A percentile compares a stretch with the other conserved stretches of the same genome.
Conservation (phyloP, 805 yeast species). For the Nakazawaea sp. region DNA sequence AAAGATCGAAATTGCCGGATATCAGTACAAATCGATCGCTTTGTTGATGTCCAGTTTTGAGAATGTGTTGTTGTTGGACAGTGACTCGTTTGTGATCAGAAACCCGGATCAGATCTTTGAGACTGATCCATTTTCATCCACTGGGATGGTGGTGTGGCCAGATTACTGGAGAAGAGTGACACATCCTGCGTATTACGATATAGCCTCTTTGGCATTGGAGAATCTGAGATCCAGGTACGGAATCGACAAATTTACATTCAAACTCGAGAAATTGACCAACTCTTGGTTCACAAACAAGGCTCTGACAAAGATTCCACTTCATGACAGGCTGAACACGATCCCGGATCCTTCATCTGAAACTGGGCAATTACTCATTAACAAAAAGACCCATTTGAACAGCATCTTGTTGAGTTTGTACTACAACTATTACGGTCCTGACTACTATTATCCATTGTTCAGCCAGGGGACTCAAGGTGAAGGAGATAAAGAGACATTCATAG, state of each 20-base stretch:
- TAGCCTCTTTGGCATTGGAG: constrained; percentile 36
- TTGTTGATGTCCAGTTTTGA: constrained; percentile 39
- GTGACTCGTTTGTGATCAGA: constrained; percentile 38
- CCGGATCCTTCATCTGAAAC: constrained; percentile 61
- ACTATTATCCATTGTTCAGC: constrained; percentile 49
- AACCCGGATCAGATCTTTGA: constrained; percentile 51
- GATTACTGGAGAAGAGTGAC: constrained; percentile 65
- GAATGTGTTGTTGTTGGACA: constrained; percentile 36
- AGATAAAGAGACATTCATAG: constrained; percentile 71
- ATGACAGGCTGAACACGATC: constrained; percentile 53
- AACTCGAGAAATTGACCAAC: neutral
- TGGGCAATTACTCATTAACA: constrained; percentile 56
- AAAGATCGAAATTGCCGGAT: constrained; percentile 21
- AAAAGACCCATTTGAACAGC: constrained; percentile 45
- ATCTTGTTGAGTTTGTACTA: constrained; percentile 51
- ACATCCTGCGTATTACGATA: constrained; percentile 49
- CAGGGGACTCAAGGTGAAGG: constrained; percentile 72
- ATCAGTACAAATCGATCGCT: constrained; percentile 31
- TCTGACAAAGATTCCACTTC: constrained; percentile 34
- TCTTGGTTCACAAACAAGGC: constrained; percentile 13
- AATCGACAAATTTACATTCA: constrained; percentile 12
- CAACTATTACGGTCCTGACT: constrained; percentile 53
- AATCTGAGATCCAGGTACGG: constrained; percentile 28
- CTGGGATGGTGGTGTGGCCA: constrained; percentile 58
- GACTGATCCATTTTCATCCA: constrained; percentile 33